Conservation (phyloP, 352 stramenopile genomes). For the Paralagenidium karlingii region DNA sequence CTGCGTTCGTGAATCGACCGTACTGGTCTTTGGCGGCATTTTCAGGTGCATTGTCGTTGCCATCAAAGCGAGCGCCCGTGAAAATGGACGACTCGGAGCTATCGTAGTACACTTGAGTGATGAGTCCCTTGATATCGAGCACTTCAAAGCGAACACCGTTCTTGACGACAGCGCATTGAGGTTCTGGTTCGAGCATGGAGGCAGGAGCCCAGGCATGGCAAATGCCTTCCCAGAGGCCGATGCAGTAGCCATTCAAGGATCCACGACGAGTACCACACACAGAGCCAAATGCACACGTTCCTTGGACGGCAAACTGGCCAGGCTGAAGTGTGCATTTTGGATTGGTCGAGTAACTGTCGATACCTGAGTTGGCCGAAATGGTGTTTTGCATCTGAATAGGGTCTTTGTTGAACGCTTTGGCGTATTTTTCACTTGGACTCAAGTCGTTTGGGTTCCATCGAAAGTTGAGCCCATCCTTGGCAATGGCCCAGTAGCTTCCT, state of each 20-base stretch:
- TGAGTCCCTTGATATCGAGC: conserved; percentile 29
- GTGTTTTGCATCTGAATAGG: conserved; percentile 17
- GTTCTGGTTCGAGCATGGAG: conserved; percentile 23
- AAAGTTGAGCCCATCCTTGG: not conserved
- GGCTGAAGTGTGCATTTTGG: conserved; percentile 5
- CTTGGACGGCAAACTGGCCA: conserved; percentile 14
- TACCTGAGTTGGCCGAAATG: conserved; percentile 18
- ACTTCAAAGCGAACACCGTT: conserved; percentile 34
- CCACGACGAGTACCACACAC: too few species aligned
- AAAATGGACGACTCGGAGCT: too few species aligned
- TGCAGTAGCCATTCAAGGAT: conserved; percentile 22
- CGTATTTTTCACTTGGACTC: conserved; percentile 31
- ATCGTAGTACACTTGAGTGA: conserved; percentile 25
- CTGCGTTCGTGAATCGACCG: conserved; percentile 19
- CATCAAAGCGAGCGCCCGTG: conserved; percentile 9
- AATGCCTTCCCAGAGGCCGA: conserved; percentile 28
- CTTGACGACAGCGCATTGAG: conserved; percentile 20
- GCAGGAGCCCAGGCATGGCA: conserved; percentile 32
- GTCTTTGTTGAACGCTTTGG: conserved; percentile 22
- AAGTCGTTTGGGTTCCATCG: not conserved
- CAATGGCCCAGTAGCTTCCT: not conserved
- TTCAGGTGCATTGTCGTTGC: too few species aligned
- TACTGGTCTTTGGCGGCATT: conserved; percentile 25
- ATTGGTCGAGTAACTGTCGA: conserved; percentile 1
- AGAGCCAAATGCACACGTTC: conserved; percentile 17